Percentiles rank a stretch among this genome's conserved stretches.
Conservation (phyloP, 768 basidiomycete species). For the Boletus vermiculosoides region DNA sequence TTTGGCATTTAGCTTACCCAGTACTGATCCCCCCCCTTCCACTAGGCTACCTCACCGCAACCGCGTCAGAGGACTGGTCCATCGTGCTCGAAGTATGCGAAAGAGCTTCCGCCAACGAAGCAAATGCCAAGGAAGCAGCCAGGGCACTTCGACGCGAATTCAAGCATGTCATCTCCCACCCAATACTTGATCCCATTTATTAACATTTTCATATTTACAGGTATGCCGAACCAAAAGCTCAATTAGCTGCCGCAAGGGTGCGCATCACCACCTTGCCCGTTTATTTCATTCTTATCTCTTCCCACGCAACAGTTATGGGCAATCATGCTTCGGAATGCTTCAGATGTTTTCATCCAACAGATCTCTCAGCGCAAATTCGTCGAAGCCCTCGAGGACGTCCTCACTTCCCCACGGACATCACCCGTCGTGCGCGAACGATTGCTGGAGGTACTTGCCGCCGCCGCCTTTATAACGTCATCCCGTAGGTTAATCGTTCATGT, state of each 20-base stretch:
- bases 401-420: conserved; percentile 58
- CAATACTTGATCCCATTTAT: conserved; percentile 8
- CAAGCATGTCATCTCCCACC: conserved; percentile 49
- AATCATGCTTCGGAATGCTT: conserved; percentile 82
- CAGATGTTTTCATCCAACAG: conserved; percentile 67
- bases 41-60: conserved; percentile 73
- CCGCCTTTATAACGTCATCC: conserved; percentile 51
- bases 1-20: neutral
- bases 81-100: conserved; percentile 87
- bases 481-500: conserved; percentile 14
- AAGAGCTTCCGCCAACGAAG: conserved; percentile 67
- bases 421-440: conserved; percentile 82
- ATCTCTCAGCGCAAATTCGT: conserved; percentile 75
- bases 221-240: conserved; percentile 72
- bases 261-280: conserved; percentile 24
- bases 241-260: conserved; percentile 75
- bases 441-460: conserved; percentile 78
- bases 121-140: conserved; percentile 79
- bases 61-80: conserved; percentile 77
- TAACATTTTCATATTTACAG: conserved; percentile 33
- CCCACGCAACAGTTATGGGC: conserved; percentile 67
- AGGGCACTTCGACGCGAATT: conserved; percentile 82
- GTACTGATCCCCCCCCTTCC: neutral
- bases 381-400: conserved; percentile 73
- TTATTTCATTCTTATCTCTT: neutral